Percentiles rank a stretch among this genome's conserved stretches.
Conservation (phyloP, 75 land plant species). For the Sequoia sempervirens region DNA sequence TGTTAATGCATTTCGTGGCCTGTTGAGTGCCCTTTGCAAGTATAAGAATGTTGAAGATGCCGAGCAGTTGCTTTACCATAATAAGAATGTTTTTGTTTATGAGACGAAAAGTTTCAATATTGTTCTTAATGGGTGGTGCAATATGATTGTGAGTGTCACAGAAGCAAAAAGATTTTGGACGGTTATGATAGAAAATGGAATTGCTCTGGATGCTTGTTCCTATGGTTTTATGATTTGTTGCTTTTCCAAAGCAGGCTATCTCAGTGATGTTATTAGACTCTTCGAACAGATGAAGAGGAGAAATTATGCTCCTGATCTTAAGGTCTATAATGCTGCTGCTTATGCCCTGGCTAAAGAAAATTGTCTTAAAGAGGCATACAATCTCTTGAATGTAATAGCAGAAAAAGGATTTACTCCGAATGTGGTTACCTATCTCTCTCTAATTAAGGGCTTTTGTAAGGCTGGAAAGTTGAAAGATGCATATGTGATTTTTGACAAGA, state of each 20-base stretch:
- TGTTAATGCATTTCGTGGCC: constrained; percentile 36
- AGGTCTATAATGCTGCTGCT: constrained; percentile 72
- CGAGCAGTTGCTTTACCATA: constrained; percentile 42
- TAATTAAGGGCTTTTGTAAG: constrained; percentile 52
- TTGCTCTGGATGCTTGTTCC: constrained; percentile 42
- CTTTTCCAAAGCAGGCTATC: constrained; percentile 51
- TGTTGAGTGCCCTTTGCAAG: constrained; percentile 51
- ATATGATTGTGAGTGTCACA: constrained; percentile 21
- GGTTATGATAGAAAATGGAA: constrained; percentile 33
- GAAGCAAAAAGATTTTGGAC: constrained; percentile 52
- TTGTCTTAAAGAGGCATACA: constrained; percentile 29
- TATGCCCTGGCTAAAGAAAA: constrained; percentile 53
- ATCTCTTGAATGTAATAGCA: constrained; percentile 46
- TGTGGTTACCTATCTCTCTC: constrained; percentile 47
- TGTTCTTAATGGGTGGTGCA: constrained; percentile 66
- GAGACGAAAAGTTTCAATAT: constrained; percentile 52
- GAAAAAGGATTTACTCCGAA: constrained; percentile 51
- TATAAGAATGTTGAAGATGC: constrained; percentile 64
- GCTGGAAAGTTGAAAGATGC: constrained; percentile 34
- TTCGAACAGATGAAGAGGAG: constrained; percentile 53
- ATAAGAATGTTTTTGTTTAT: constrained; percentile 31
- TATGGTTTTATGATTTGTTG: constrained; percentile 62
- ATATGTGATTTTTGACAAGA: constrained; percentile 28
- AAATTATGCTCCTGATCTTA: constrained; percentile 46
- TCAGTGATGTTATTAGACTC: constrained; percentile 53